Base-by-base conservation (phyloP, 2,329 filamentous ascomycete species). In the Whalleya microplaca region DNA sequence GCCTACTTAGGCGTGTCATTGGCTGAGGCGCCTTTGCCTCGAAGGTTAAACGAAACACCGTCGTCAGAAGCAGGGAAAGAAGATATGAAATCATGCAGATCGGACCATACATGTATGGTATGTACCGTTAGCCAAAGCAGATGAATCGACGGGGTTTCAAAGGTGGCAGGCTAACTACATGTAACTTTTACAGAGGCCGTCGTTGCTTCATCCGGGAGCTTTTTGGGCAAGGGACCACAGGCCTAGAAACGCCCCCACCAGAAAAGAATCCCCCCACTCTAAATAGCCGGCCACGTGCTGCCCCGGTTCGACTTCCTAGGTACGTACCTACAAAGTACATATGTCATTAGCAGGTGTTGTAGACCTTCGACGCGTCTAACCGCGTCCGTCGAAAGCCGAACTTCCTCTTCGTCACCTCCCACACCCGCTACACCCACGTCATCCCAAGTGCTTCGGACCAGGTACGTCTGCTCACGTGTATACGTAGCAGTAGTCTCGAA, bases 91-190 rank as follows among this genome's bases (percentile, higher is more conserved):
- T 37, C 32, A 37, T 37, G n/a, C 32, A 37, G 32, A 37, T 37
- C 32, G 32, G 10, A 37, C 32, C 32, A 37, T 37, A 37, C 14
- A 5, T 37, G 27, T n/a, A n/a, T n/a, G n/a, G n/a, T n/a, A n/a
- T 27, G 23, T 9, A 4, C 4, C 4, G 23, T 27, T 27, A 37
- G 32, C 4, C 32, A 37, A 45, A 43, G 50, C 43, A 51, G 43
- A 29, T 52, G 54, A 60, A 56, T 54, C 51, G 49, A 59, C 58
- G 40, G 21, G 8, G 59, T 62, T 62, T 62, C 59, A 60, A 51
- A 55, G 46, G 20, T 37, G 32, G 9, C 32, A 16, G 32, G 32
- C 32, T 37, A 37, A 37, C 32, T 41, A 18, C 18, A 41, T 20
- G 16, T 41, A 18, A 21, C 14, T 21, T 23, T 40, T n/a, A n/a